Evolutionary conservation across 176 grass and related monocot genomes (phyloP), one percentile per base, ranked within the genome.

Genomic region (Secale cereale): DNA sequence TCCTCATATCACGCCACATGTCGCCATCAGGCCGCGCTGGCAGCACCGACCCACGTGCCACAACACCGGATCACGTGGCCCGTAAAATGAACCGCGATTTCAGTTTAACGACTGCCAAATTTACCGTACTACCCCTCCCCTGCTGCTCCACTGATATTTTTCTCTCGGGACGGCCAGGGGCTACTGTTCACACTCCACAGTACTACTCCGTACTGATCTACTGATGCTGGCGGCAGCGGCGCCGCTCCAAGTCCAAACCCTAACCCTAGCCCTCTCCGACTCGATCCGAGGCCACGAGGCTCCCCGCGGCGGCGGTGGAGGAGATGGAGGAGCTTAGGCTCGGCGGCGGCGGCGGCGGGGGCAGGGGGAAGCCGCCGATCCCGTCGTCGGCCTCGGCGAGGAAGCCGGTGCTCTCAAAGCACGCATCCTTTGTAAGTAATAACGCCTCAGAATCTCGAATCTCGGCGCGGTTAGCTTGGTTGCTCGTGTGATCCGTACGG

Each of bases 391-490:
- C 86, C 32, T 43, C 85, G 63, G 74, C 68, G 14, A 81, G 90
- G 77, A 92, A 29, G 83, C 78, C 89, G 27, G 70, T 65, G 86
- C 93, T 98, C 56, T 66, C 90, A 70, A 86, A 84, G 63, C 93
- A 95, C 65, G 81, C 86, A 43, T 94, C 93, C 6, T 95, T 95
- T 32, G 93, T 98, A 59, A 92, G 93, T 91, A 10, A 9, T 87
- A 16, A 9, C 71, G 20, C 25, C 28, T 52, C 61, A 17, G 39
- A n/a, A 80, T 78, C 85, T 79, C n/a, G 61, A 22, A 60, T 26
- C 72, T 25, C 48, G 23, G 14, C 27, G 65, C 36, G 29, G 19
- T 43, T 54, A 43, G 40, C 79, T 83, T 50, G 43, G n/a, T 36
- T 70, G 25, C 7, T 80, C 8, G 25, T 61, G 57, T 74, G 78